phyloP scores from a whole-genome alignment of 495 filamentous ascomycete genomes.

The Aspergillus campestris region DNA sequence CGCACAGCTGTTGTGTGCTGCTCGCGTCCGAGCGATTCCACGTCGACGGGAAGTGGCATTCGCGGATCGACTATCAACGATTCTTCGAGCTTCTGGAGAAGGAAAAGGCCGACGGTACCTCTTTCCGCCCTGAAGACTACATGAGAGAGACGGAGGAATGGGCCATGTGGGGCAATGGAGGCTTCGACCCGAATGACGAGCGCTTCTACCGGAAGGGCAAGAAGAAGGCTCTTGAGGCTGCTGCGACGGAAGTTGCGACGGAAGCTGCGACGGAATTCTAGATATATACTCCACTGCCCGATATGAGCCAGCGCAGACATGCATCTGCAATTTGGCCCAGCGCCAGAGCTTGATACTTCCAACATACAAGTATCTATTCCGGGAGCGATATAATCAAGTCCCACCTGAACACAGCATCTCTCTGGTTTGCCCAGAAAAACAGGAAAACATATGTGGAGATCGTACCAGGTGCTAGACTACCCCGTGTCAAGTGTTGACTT shows the following conservation, averaged over 20 bases:
- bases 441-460: no score
- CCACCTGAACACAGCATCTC: no score
- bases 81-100: constrained; percentile 82
- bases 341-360: no score
- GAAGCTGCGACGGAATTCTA: background rate
- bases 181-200: constrained; percentile 85
- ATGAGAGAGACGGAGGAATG: constrained; percentile 82
- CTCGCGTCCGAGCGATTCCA: constrained; percentile 71
- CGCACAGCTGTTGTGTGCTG: constrained; percentile 86
- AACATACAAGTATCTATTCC: no score
- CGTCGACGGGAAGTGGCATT: constrained; percentile 75
- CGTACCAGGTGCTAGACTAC: no score
- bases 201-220: constrained; percentile 75
- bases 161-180: constrained; percentile 90
- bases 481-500: no score
- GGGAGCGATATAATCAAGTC: no score
- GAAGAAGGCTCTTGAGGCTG: constrained; percentile 11
- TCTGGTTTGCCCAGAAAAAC: no score
- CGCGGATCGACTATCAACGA: constrained; percentile 76
- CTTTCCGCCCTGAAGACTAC: constrained; percentile 83
- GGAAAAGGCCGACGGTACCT: constrained; percentile 44
- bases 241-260: background rate
- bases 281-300: background rate
- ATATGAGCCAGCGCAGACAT: no score
- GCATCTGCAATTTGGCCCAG: no score